Evolutionary conservation across 768 basidiomycete genomes (phyloP), one percentile per base, ranked within the genome.

Genomic region (Leccinum longicurvipes): DNA sequence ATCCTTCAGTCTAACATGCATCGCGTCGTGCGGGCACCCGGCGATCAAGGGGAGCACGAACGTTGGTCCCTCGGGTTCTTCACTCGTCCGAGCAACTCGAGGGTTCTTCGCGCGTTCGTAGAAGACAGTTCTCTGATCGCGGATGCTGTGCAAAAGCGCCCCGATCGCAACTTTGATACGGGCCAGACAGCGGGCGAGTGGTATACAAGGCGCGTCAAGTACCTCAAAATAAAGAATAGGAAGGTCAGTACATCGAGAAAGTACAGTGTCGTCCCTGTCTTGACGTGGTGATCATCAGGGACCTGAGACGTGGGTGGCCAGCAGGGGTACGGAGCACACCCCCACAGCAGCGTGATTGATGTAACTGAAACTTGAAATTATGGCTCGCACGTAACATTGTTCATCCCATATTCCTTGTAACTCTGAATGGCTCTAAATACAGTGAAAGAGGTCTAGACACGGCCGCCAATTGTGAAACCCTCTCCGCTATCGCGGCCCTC

Each of bases 41-140:
- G n/a, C n/a, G n/a, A n/a, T n/a, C n/a, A n/a, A n/a, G n/a, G n/a
- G n/a, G n/a, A n/a, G n/a, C n/a, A n/a, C n/a, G n/a, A n/a, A n/a
- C n/a, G n/a, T n/a, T n/a, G n/a, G n/a, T n/a, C n/a, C n/a, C n/a
- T n/a, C n/a, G n/a, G n/a, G 0, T 89, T 80, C 69, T 87, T 89
- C 71, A 82, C 79, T 0, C 76, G 87, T 21, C 86, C 86, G 0
- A 80, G 79, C 11, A 78, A 85, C 63, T 74, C 75, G 2, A 71
- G 78, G 34, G 54, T 76, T 1, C 78, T 87, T 8, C 77, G 74
- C 10, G 78, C 85, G 3, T 69, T 86, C 6, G 68, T 74, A 0
- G 76, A 82, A 27, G 74, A 80, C 8, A 86, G 84, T 54, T 59
- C 73, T 0, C 54, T 79, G 2, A 78, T 87, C 14, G 79, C 81